These are phyloP conservation scores for Hypoxylon rubiginosum DNA, from an alignment of 2,329 filamentous ascomycete genomes.

Conservation along the genomic window DNA sequence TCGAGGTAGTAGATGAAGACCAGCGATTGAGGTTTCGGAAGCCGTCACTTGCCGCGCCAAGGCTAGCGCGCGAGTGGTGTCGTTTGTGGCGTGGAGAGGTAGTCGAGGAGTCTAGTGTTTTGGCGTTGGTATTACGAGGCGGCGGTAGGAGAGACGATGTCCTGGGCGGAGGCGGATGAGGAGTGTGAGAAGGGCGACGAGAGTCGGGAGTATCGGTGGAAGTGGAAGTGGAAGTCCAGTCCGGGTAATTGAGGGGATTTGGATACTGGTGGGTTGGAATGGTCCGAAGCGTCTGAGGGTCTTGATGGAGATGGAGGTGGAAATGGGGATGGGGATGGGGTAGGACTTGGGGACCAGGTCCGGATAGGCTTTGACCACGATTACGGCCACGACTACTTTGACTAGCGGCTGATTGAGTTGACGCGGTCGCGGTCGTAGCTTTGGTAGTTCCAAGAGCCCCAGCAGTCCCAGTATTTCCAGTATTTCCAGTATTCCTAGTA, in stretches of 20 bases:
- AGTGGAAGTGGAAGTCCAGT: constrained; percentile 9
- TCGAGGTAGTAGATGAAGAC: constrained; percentile 5
- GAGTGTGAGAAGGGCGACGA: constrained; percentile 1
- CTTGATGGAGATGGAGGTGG: constrained; percentile 28
- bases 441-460: neutral
- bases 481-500: too few relatives aligned
- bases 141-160: constrained; percentile 47
- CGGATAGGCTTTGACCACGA: neutral
- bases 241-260: constrained; percentile 5
- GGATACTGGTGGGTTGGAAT: constrained; percentile 8
- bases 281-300: neutral
- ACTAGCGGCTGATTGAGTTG: constrained; percentile 35
- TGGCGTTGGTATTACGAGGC: constrained; percentile 40
- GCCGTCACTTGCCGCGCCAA: constrained; percentile 56
- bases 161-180: constrained; percentile 38
- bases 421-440: constrained; percentile 26
- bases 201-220: constrained; percentile 2
- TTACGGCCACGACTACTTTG: constrained; percentile 22
- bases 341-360: neutral
- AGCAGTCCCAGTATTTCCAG: too few relatives aligned
- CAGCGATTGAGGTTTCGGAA: constrained; percentile 65
- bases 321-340: neutral
- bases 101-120: constrained; percentile 35
- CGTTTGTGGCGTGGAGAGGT: constrained; percentile 28
- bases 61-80: constrained; percentile 46